Conservation (phyloP, 2,329 filamentous ascomycete genomes). For the Lithohypha guttulata region DNA sequence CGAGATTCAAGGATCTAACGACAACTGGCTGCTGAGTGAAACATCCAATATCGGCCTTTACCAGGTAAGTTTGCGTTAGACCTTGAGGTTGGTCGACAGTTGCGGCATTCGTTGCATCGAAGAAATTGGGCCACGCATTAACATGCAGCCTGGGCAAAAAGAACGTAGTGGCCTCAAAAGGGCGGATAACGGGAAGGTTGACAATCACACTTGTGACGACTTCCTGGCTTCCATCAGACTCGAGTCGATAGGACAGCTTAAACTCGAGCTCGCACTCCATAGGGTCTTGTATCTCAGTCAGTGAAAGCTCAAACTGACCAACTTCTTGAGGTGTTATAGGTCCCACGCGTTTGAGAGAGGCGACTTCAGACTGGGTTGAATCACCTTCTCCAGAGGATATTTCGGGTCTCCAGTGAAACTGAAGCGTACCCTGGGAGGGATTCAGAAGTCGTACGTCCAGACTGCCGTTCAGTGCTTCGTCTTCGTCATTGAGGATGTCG, state of each 20-base stretch:
- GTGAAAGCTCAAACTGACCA: conserved; percentile 31
- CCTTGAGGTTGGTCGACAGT: conserved; percentile 40
- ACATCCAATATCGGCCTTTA: conserved; percentile 61
- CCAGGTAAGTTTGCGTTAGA: conserved; percentile 68
- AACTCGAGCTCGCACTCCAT: conserved; percentile 58
- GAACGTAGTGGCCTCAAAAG: conserved; percentile 88
- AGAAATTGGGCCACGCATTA: conserved; percentile 79
- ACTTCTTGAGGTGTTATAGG: conserved; percentile 23
- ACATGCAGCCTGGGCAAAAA: conserved; percentile 67
- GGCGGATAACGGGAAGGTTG: conserved; percentile 62
- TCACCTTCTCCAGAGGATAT: conserved; percentile 20
- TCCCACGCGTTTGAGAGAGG: conserved; percentile 6
- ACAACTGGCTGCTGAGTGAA: conserved; percentile 57
- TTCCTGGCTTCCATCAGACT: conserved; percentile 68
- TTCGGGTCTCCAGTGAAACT: conserved; percentile 34
- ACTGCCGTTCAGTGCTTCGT: conserved; percentile 58
- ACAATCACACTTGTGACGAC: conserved; percentile 63
- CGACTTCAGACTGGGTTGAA: conserved; percentile 5
- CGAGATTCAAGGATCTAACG: conserved; percentile 55
- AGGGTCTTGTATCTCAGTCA: conserved; percentile 43
- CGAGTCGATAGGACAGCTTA: conserved; percentile 64
- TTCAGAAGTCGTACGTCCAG: conserved; percentile 60
- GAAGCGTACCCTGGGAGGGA: conserved; percentile 35
- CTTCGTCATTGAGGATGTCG: conserved; percentile 70
- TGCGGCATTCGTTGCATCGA: conserved; percentile 30